phyloP scores from a whole-genome alignment of 371 early-diverging fungal genomes.

The Mortierella sp. region DNA sequence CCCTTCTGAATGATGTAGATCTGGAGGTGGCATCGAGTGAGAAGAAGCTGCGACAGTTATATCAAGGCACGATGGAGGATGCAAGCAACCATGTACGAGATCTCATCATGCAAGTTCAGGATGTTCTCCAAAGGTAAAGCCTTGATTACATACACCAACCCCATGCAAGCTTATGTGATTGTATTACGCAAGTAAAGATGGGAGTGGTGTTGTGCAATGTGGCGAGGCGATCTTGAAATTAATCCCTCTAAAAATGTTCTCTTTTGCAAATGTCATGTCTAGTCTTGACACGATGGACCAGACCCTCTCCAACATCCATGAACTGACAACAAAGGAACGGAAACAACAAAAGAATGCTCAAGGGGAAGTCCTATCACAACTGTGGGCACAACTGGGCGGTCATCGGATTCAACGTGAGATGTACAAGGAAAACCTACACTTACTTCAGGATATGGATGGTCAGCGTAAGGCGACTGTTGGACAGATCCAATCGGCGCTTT shows the following conservation, averaged over 20 bases:
- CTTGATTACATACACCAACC: background rate
- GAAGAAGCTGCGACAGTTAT: slow-evolving; percentile 25
- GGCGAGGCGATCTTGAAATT: background rate
- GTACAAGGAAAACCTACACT: slow-evolving; percentile 23
- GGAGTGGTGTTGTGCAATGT: background rate
- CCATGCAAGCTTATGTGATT: background rate
- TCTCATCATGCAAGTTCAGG: slow-evolving; percentile 35
- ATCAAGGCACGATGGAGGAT: slow-evolving; percentile 39
- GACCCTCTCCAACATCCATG: slow-evolving; percentile 22
- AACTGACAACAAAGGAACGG: slow-evolving; percentile 18
- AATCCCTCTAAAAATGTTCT: background rate
- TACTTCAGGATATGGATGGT: slow-evolving; percentile 18
- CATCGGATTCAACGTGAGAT: slow-evolving; percentile 20
- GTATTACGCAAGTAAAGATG: background rate
- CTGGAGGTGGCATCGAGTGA: slow-evolving; percentile 17
- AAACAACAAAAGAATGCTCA: slow-evolving; percentile 13
- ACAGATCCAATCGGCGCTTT: slow-evolving; percentile 35
- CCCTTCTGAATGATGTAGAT: slow-evolving; percentile 3
- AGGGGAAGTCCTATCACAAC: slow-evolving; percentile 8
- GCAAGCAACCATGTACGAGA: slow-evolving; percentile 35
- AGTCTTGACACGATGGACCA: slow-evolving; percentile 32
- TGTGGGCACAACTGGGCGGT: slow-evolving; percentile 35
- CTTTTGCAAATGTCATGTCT: background rate
- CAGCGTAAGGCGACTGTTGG: slow-evolving; percentile 34
- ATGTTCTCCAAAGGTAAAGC: slow-evolving; percentile 32